A percentile compares a stretch with the other conserved stretches of the same genome.
Conservation (phyloP, 192 early-diverging fungal genomes). For the Obelidium mucronatum region DNA sequence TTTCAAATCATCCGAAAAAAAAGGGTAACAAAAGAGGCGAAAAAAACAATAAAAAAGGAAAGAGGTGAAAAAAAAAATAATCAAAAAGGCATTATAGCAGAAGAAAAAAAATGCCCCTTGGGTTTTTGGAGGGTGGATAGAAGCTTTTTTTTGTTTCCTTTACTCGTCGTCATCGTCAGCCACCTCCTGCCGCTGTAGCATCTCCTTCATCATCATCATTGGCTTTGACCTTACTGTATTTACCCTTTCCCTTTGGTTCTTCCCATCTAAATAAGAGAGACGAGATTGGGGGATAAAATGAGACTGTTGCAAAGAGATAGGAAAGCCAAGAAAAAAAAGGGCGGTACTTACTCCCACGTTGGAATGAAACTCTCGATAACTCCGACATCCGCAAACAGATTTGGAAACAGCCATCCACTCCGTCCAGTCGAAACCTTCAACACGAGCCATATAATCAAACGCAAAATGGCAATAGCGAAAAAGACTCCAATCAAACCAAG, state of each 20-base stretch:
- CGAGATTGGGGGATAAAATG: not conserved
- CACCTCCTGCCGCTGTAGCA: slow-evolving; percentile 42
- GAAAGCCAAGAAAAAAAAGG: not conserved
- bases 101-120: too few species aligned
- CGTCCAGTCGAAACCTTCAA: slow-evolving; percentile 74
- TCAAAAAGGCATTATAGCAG: too few species aligned
- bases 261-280: slow-evolving; percentile 37
- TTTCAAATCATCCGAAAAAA: too few species aligned
- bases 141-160: not conserved
- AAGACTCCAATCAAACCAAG: slow-evolving; percentile 89
- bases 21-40: too few species aligned
- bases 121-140: too few species aligned
- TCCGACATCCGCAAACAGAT: slow-evolving; percentile 95
- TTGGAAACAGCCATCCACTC: slow-evolving; percentile 97
- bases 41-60: too few species aligned
- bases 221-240: slow-evolving; percentile 42
- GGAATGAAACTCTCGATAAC: slow-evolving; percentile 94
- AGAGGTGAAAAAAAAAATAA: too few species aligned
- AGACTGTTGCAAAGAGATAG: slow-evolving; percentile 16
- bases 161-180: slow-evolving; percentile 54
- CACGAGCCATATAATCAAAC: slow-evolving; percentile 85
- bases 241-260: slow-evolving; percentile 38
- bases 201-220: slow-evolving; percentile 46
- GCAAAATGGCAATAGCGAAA: slow-evolving; percentile 84
- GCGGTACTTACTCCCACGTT: slow-evolving; percentile 72